Base-by-base conservation (phyloP, 2,329 filamentous ascomycete species). In the Fusarium buharicum region DNA sequence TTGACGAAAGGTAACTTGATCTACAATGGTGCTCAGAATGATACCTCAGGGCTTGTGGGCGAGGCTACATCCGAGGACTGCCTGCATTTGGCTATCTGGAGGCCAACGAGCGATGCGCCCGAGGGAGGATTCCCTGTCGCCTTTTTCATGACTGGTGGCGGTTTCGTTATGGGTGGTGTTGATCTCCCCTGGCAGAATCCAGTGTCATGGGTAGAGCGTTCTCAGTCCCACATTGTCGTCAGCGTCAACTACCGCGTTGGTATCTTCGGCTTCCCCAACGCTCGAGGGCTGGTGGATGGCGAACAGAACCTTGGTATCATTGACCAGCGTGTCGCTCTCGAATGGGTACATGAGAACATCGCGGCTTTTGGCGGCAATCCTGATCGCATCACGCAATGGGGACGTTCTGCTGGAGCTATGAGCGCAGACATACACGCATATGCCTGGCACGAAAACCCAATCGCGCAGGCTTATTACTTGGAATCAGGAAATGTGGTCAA, bases 51-150 rank as follows among this genome's bases (percentile, higher is more conserved):
- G 12, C 33, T 36, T 18, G 44, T 37, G 2, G 31, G 44, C 5
- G 44, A 47, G n/a, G 44, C 33, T 5, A 37, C 44, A 4, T 47
- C 44, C 2, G 44, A 47, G n/a, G 44, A 47, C 2, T 37, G 33
- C 13, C 33, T 47, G 2, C 22, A 47, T n/a, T 22, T 37, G 6
- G 44, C 44, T 14, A 37, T 37, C 1, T 47, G 31, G 44, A 24
- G 22, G 7, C 33, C n/a, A 34, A 36, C 33, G 8, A 36, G 7
- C 33, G n/a, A 36, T 2, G 1, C n/a, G 7, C n/a, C n/a, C n/a
- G 2, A 36, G 5, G 33, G 33, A 17, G 33, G 33, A 11, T 17
- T 36, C n/a, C 33, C 33, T 4, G 33, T 36, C 8, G 33, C n/a
- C 33, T 17, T 36, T 16, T 17, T 17, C 10, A 36, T 36, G 33